Base-by-base conservation (phyloP, 495 filamentous ascomycete genomes). In the Pyronema domesticum region DNA sequence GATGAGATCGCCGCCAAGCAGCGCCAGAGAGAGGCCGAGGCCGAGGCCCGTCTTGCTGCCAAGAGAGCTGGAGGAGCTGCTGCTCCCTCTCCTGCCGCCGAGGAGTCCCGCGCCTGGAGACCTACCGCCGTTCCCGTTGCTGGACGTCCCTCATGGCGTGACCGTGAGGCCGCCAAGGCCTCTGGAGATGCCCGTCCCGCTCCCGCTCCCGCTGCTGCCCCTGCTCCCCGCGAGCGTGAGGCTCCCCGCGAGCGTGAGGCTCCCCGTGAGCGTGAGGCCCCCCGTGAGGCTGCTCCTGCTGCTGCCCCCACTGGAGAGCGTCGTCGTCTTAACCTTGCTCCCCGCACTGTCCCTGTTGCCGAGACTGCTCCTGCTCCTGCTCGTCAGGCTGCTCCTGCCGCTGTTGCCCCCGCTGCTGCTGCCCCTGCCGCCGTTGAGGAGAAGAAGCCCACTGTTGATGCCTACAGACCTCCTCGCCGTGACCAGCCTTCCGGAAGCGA, bases 1-100 rank as follows among this genome's bases (percentile, higher is more conserved):
- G 80, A 85, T 59, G 80, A 83, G 59, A 69, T 71, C 10, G 82
- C 82, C 51, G 67, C 69, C 19, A 75, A 69, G 57, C 82, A 86
- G 65, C 77, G 72, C 55, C 76, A 82, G 68, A 74, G 80, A 53
- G 82, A 86, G 66, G 75, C 79, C 48, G 82, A 84, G 67, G 80
- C 75, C 35, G 79, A 82, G 65, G 77, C 75, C 58, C 76, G 76
- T 56, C 72, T 69, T 39, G 65, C 68, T 48, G 70, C 69, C 45
- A 66, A 73, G 54, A 77, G 71, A 60, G 60, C 67, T 35, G 72
- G 60, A 57, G 61, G 65, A 40, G 56, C 61, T 44, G 54, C 54
- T 35, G 35, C 8, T 43, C 36, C 50, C 37, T 1, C 37, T 37
- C 40, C 39, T 14, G 36, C 57, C 30, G 3, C 65, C 35, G 34